Evolutionary conservation across 805 yeast species (phyloP).

Genomic region (Pichia eremophila): DNA sequence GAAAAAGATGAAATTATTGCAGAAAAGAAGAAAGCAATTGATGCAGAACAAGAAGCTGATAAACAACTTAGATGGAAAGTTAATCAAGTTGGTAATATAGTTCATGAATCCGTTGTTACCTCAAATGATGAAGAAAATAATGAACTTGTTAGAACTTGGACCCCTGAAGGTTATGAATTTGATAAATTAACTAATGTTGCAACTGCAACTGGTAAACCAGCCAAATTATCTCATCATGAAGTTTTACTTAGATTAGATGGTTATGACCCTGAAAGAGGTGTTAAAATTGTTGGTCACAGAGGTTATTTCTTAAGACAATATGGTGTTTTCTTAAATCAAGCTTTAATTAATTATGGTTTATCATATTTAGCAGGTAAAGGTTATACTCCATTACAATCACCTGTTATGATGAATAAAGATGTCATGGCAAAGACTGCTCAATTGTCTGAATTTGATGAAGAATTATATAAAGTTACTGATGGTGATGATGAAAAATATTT

Average conservation of each 20-base stretch:
- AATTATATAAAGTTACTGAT: slow-evolving; percentile 90
- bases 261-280: slow-evolving; percentile 98
- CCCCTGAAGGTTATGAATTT: slow-evolving; percentile 52
- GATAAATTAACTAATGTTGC: slow-evolving; percentile 54
- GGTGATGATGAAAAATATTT: slow-evolving; percentile 97
- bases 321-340: slow-evolving; percentile 97
- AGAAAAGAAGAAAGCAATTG: slow-evolving; percentile 57
- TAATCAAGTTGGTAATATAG: slow-evolving; percentile 85
- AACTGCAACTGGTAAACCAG: slow-evolving; percentile 68
- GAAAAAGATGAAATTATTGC: slow-evolving; percentile 68
- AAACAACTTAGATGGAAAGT: slow-evolving; percentile 67
- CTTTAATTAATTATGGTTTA: slow-evolving; percentile 92
- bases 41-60: slow-evolving; percentile 74
- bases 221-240: slow-evolving; percentile 89
- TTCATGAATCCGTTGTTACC: slow-evolving; percentile 83
- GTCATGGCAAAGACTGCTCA: slow-evolving; percentile 99
- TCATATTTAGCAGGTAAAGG: slow-evolving; percentile 64
- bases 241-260: slow-evolving; percentile 90
- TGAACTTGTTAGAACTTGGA: slow-evolving; percentile 80
- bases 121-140: slow-evolving; percentile 88
- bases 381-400: slow-evolving; percentile 91
- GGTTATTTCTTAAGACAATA: slow-evolving; percentile 92
- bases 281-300: slow-evolving; percentile 94
- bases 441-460: slow-evolving; percentile 96
- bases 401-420: slow-evolving; percentile 99